Percentiles rank a stretch among this genome's conserved stretches.
Conservation (phyloP, 208 protist species). For the Crithidia sp. region DNA sequence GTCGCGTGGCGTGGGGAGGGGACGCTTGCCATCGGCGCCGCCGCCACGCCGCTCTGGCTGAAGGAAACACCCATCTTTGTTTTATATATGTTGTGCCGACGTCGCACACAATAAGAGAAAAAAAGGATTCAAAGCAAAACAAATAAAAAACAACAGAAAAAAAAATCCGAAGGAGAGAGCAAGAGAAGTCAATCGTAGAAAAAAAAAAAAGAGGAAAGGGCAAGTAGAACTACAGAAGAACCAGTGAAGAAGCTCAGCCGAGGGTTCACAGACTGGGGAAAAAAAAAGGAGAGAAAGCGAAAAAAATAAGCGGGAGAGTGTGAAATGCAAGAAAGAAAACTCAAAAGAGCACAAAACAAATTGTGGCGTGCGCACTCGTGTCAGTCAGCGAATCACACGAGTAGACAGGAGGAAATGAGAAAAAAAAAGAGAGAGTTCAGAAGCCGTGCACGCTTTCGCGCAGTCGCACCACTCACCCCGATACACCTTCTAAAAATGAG, state of each 20-base stretch:
- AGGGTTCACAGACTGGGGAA: conserved; percentile 7
- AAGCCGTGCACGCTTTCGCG: too few species aligned
- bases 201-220: background rate
- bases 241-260: background rate
- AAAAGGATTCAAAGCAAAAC: conserved; percentile 4
- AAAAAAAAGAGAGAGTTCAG: too few species aligned
- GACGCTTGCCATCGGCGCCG: background rate
- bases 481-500: too few species aligned
- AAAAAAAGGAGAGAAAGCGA: conserved; percentile 2
- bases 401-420: too few species aligned
- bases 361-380: too few species aligned
- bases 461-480: too few species aligned
- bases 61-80: conserved; percentile 17
- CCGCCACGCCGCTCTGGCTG: conserved; percentile 8
- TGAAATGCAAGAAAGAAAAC: conserved; percentile 5
- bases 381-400: too few species aligned
- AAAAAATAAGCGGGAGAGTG: background rate
- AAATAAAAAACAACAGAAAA: conserved; percentile 16
- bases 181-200: background rate
- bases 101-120: background rate
- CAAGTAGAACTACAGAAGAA: too few species aligned
- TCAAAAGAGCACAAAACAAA: background rate
- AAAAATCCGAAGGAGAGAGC: conserved; percentile 2
- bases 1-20: background rate
- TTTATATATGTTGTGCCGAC: background rate